Conservation (phyloP, 257 asterid genomes). For the Haberlea rhodopensis region DNA sequence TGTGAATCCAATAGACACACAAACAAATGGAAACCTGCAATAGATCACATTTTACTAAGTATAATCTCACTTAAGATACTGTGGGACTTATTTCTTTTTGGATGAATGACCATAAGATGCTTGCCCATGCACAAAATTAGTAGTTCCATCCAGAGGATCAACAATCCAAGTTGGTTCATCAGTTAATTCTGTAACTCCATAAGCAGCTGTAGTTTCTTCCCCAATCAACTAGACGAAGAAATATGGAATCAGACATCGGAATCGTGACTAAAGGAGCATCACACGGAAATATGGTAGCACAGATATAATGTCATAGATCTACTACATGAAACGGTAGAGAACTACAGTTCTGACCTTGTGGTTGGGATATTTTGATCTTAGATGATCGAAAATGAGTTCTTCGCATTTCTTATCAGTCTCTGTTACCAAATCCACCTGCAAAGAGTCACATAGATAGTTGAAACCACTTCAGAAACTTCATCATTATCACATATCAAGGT, state of each 20-base stretch:
- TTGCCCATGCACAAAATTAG: slow-evolving; percentile 96
- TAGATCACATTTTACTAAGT: slow-evolving; percentile 20
- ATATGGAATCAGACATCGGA: background rate
- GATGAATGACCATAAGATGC: slow-evolving; percentile 23
- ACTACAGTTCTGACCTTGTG: slow-evolving; percentile 54
- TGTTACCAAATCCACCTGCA: slow-evolving; percentile 91
- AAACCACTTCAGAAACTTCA: background rate
- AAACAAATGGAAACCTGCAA: slow-evolving; percentile 79
- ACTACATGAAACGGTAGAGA: background rate
- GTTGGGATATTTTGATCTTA: slow-evolving; percentile 58
- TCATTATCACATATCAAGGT: background rate
- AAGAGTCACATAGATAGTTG: background rate
- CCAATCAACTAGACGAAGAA: slow-evolving; percentile 66
- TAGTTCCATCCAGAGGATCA: slow-evolving; percentile 97
- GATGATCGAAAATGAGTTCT: slow-evolving; percentile 65
- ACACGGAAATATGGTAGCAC: slow-evolving; percentile 1
- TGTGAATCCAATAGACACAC: slow-evolving; percentile 89
- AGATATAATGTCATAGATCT: background rate
- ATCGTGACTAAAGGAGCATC: background rate
- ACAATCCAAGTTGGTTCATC: slow-evolving; percentile 97
- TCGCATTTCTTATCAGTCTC: slow-evolving; percentile 94
- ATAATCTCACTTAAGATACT: slow-evolving; percentile 12
- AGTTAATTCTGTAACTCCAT: slow-evolving; percentile 66
- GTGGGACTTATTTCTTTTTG: background rate
- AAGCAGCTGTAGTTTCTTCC: slow-evolving; percentile 94